These are phyloP conservation scores for Ceratocystis colombiana DNA, from an alignment of 2,329 filamentous ascomycete species.

Conservation along the genomic window DNA sequence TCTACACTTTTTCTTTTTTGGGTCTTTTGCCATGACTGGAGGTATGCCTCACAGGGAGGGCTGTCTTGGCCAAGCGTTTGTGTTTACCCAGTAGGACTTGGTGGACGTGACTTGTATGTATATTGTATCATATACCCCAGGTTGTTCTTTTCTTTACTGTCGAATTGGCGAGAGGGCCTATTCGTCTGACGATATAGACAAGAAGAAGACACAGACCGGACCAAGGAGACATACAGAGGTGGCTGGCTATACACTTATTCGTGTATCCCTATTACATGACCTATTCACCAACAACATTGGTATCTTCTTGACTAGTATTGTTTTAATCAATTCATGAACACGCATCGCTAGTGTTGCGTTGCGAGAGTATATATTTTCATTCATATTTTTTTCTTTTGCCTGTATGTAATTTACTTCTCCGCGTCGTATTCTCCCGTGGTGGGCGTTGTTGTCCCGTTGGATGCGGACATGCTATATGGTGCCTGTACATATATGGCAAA, in stretches of 20 bases:
- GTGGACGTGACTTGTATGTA: not conserved
- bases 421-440: constrained; percentile 36
- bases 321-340: not conserved
- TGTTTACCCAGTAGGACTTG: not conserved
- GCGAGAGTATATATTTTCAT: not conserved
- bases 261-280: not conserved
- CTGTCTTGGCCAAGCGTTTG: too few relatives aligned
- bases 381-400: not conserved
- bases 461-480: constrained; percentile 60
- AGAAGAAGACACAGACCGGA: too few relatives aligned
- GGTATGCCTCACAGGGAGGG: too few relatives aligned
- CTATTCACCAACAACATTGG: too few relatives aligned
- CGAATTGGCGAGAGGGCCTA: not conserved
- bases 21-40: not conserved
- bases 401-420: constrained; percentile 24
- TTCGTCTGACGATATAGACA: too few relatives aligned
- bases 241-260: not conserved
- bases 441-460: constrained; percentile 53
- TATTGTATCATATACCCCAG: constrained; percentile 16
- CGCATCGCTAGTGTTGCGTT: too few relatives aligned
- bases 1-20: not conserved
- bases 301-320: not conserved
- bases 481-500: constrained; percentile 39
- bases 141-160: constrained; percentile 21
- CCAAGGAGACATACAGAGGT: not conserved